phyloP scores from a whole-genome alignment of 768 basidiomycete species.

The Lanmaoa rubissima region DNA sequence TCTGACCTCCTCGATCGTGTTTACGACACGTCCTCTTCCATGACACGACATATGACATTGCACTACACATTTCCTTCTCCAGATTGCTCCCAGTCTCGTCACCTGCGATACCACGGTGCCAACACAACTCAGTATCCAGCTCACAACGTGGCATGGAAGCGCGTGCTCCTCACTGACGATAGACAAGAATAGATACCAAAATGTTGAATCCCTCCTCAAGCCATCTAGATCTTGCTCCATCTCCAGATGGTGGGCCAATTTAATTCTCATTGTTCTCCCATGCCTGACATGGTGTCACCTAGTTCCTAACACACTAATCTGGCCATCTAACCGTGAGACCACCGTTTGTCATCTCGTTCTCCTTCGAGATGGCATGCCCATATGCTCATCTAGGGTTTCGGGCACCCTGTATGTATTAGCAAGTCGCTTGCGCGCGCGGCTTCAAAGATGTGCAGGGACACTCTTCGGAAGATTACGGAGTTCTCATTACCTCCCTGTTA shows the following conservation, averaged over 20 bases:
- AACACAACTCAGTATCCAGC: background rate
- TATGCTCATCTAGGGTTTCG: background rate
- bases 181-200: background rate
- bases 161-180: background rate
- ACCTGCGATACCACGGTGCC: background rate
- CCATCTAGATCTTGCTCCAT: background rate
- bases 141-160: background rate
- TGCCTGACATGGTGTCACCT: background rate
- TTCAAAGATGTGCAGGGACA: background rate
- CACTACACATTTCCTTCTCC: background rate
- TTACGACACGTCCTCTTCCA: background rate
- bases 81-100: background rate
- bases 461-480: background rate
- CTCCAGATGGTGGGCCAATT: background rate
- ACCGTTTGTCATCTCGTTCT: background rate
- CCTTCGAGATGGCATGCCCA: background rate
- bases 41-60: too few species aligned
- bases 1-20: background rate
- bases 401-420: background rate
- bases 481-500: background rate
- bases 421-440: background rate
- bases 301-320: background rate
- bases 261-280: background rate
- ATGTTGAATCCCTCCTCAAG: background rate
- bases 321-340: background rate